phyloP scores from a whole-genome alignment of 192 early-diverging fungal species.

The Fimicolochytrium jonesii region DNA sequence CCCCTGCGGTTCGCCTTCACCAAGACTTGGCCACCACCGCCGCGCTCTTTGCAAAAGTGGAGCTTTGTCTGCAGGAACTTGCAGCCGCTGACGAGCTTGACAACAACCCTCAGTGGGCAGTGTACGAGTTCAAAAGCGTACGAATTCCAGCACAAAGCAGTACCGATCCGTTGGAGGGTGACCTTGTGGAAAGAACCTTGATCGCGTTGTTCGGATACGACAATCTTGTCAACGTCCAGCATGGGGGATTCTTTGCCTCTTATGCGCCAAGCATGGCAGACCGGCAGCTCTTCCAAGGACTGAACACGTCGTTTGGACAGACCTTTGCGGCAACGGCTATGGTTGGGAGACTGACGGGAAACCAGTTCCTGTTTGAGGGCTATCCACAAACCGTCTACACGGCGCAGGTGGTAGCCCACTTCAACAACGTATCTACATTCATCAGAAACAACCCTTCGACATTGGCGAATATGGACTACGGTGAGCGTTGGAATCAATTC shows the following conservation, averaged over 20 bases:
- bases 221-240: constrained; percentile 5
- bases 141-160: background rate
- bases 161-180: background rate
- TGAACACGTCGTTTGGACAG: too few species aligned
- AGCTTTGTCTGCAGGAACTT: background rate
- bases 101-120: background rate
- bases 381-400: too few species aligned
- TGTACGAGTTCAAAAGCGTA: background rate
- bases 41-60: constrained; percentile 2
- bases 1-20: background rate
- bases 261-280: background rate
- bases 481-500: too few species aligned
- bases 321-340: too few species aligned
- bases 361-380: too few species aligned
- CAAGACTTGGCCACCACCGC: background rate
- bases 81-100: background rate
- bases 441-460: too few species aligned
- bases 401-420: too few species aligned
- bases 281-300: too few species aligned
- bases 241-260: background rate
- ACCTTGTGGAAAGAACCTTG: background rate
- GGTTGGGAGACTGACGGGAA: too few species aligned
- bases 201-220: constrained; percentile 4
- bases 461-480: too few species aligned
- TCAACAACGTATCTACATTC: too few species aligned